Evolutionary conservation across 371 early-diverging fungal species (phyloP).

Genomic region (Lichtheimia ramosa): DNA sequence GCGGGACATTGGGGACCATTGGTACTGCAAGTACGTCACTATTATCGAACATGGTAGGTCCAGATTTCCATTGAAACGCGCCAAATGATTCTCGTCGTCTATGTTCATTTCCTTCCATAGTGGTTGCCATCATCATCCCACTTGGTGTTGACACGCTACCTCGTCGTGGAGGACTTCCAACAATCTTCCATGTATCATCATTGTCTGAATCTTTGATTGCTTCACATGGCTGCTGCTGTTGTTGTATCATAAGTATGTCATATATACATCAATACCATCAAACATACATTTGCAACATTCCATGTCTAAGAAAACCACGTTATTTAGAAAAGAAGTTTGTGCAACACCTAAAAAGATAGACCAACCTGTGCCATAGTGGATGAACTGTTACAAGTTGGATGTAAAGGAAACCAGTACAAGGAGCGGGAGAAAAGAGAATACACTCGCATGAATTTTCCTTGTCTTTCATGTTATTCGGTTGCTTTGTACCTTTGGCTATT

Average conservation of each 20-base stretch:
- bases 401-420: too few species aligned
- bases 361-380: too few species aligned
- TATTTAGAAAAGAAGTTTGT: too few species aligned
- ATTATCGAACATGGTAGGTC: constrained; percentile 2
- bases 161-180: constrained; percentile 20
- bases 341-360: too few species aligned
- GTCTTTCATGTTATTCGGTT: too few species aligned
- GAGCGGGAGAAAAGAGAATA: too few species aligned
- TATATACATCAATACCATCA: too few species aligned
- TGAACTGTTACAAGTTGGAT: too few species aligned
- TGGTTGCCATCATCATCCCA: neutral
- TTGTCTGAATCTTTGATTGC: neutral
- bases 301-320: neutral
- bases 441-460: too few species aligned
- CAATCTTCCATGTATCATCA: constrained; percentile 15
- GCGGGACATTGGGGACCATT: constrained; percentile 42
- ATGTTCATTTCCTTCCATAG: neutral
- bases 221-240: too few species aligned
- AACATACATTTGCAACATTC: neutral
- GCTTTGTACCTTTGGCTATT: neutral
- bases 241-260: too few species aligned
- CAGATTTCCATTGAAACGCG: constrained; percentile 39
- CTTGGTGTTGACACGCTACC: constrained; percentile 3
- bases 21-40: constrained; percentile 37
- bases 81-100: constrained; percentile 40